Conservation (phyloP, 208 protist species). For the Zelonia costaricensis region DNA sequence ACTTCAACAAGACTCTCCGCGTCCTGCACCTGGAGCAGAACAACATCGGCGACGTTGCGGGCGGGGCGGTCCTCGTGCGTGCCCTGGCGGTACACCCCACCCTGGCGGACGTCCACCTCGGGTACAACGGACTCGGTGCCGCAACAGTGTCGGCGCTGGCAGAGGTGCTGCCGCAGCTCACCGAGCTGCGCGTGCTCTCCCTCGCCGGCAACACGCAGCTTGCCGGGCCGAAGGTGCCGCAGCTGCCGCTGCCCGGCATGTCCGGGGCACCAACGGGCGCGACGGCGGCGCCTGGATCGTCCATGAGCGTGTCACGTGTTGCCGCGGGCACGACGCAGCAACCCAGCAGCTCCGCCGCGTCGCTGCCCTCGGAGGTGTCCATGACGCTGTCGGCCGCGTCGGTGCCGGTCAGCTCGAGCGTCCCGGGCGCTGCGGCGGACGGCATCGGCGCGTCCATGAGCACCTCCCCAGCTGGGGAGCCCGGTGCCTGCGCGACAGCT, state of each 20-base stretch:
- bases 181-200: slow-evolving; percentile 51
- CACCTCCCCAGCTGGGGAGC: too few relatives aligned
- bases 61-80: slow-evolving; percentile 53
- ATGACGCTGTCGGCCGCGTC: too few relatives aligned
- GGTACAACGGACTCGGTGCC: slow-evolving; percentile 70
- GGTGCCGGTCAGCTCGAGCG: too few relatives aligned
- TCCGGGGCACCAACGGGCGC: background rate
- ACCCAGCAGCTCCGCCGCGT: too few relatives aligned
- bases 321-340: too few relatives aligned
- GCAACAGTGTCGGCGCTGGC: slow-evolving; percentile 46
- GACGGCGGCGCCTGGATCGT: background rate
- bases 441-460: too few relatives aligned
- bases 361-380: too few relatives aligned
- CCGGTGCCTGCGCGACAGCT: too few relatives aligned
- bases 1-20: slow-evolving; percentile 75
- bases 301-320: too few relatives aligned
- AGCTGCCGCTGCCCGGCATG: background rate
- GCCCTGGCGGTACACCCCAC: slow-evolving; percentile 49
- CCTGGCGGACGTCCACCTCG: slow-evolving; percentile 66
- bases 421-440: too few relatives aligned
- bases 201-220: slow-evolving; percentile 70
- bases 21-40: slow-evolving; percentile 82
- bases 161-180: slow-evolving; percentile 50
- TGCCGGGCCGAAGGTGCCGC: slow-evolving; percentile 15
- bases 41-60: slow-evolving; percentile 66